A percentile compares a stretch with the other conserved stretches of the same genome.
phyloP scores from a whole-genome alignment of 257 asterid species.

The Lycium ferocissimum region DNA sequence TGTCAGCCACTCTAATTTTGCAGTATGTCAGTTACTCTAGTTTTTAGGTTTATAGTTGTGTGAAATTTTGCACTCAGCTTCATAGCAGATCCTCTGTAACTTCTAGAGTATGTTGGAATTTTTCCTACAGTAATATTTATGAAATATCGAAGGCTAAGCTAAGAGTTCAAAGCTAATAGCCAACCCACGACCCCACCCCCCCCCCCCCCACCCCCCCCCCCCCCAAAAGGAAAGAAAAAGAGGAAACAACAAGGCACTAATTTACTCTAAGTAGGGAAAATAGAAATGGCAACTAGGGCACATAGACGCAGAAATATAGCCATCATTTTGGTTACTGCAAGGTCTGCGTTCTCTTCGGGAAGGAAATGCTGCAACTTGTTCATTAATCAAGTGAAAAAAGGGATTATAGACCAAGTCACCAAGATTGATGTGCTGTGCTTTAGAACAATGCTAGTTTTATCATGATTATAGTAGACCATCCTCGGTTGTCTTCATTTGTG shows the following conservation, averaged over 20 bases:
- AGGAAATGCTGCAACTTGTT: slow-evolving; percentile 5
- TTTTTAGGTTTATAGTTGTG: not conserved
- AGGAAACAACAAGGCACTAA: not conserved
- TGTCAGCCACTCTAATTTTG: not conserved
- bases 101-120: not conserved
- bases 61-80: not conserved
- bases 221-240: not conserved
- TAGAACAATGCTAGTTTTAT: slow-evolving; percentile 20
- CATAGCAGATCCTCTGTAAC: not conserved
- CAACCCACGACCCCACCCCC: not conserved
- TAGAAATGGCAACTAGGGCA: not conserved
- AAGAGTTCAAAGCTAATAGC: not conserved
- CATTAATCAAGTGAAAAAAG: not conserved
- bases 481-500: slow-evolving; percentile 10
- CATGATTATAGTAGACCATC: not conserved
- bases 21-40: slow-evolving; percentile 3
- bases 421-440: slow-evolving; percentile 10
- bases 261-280: not conserved
- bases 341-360: not conserved
- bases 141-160: slow-evolving; percentile 14
- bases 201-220: not conserved
- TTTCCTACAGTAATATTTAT: not conserved
- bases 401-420: not conserved
- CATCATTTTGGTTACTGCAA: slow-evolving; percentile 13
- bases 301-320: not conserved